Evolutionary conservation across 202 grass and related monocot species (phyloP).

Genomic region (Dendrocalamus latiflorus): DNA sequence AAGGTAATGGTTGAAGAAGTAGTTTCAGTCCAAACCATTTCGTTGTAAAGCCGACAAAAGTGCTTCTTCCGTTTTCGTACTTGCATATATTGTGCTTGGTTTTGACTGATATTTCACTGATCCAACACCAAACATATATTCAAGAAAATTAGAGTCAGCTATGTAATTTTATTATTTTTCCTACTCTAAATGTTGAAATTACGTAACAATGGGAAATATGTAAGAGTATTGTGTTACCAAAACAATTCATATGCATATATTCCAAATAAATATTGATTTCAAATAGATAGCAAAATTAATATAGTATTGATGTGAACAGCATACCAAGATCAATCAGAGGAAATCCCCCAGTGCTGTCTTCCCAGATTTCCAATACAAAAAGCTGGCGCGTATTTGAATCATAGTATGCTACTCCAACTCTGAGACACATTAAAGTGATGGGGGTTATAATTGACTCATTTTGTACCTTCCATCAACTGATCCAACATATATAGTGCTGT

Average conservation of each 20-base stretch:
- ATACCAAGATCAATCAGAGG: constrained; percentile 95
- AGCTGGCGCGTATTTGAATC: constrained; percentile 72
- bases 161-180: not conserved
- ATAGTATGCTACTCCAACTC: constrained; percentile 91
- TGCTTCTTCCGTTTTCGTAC: constrained; percentile 85
- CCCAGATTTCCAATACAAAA: constrained; percentile 92
- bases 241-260: not conserved
- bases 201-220: not conserved
- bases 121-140: constrained; percentile 10
- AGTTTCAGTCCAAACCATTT: constrained; percentile 52
- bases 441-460: constrained; percentile 1
- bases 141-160: constrained; percentile 29
- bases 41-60: constrained; percentile 71
- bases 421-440: constrained; percentile 20
- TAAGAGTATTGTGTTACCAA: not conserved
- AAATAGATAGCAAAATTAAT: not conserved
- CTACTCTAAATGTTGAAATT: not conserved
- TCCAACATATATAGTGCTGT: not conserved
- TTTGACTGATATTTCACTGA: constrained; percentile 91
- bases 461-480: not conserved
- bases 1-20: constrained; percentile 9
- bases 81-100: constrained; percentile 82
- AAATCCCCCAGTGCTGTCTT: constrained; percentile 63
- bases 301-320: not conserved
- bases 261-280: not conserved